A percentile compares a stretch with the other conserved stretches of the same genome.
Conservation (phyloP, 768 basidiomycete genomes). For the Boletus sensibilis region DNA sequence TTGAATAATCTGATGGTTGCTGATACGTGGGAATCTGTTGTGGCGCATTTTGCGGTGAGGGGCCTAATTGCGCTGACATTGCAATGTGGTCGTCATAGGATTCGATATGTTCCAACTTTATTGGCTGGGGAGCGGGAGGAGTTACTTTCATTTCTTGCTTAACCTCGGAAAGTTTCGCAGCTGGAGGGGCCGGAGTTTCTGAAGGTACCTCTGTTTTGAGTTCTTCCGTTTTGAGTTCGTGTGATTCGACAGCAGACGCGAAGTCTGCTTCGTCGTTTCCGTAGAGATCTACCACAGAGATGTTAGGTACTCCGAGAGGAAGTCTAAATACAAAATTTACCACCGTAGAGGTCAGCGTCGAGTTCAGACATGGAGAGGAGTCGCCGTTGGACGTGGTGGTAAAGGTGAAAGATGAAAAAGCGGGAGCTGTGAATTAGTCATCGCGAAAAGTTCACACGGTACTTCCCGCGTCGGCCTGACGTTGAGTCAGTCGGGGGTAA, state of each 20-base stretch:
- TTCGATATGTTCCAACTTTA: conserved; percentile 13
- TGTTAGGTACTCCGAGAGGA: background rate
- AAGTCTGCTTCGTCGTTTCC: conserved; percentile 60
- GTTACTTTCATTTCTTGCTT: conserved; percentile 19
- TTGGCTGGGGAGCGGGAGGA: conserved; percentile 8
- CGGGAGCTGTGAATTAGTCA: conserved; percentile 28
- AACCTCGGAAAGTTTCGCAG: conserved; percentile 19
- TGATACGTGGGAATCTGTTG: conserved; percentile 82
- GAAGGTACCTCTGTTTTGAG: conserved; percentile 28
- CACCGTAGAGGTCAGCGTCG: conserved; percentile 88
- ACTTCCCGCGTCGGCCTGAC: conserved; percentile 18
- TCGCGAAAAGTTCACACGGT: conserved; percentile 25
- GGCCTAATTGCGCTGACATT: conserved; percentile 19
- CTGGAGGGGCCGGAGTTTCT: conserved; percentile 19
- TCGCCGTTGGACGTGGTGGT: conserved; percentile 29
- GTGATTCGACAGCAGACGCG: conserved; percentile 43
- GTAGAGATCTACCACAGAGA: conserved; percentile 59
- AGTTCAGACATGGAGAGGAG: conserved; percentile 64
- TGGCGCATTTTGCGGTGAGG: conserved; percentile 44
- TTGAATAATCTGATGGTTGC: conserved; percentile 58
- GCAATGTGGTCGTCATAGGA: conserved; percentile 16
- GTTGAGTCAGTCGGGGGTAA: background rate
- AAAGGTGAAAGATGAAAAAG: conserved; percentile 36
- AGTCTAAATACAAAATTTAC: conserved; percentile 34
- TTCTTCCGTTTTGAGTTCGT: conserved; percentile 33